phyloP scores from a whole-genome alignment of 306 rosid genomes.

The Macrotyloma uniflorum region DNA sequence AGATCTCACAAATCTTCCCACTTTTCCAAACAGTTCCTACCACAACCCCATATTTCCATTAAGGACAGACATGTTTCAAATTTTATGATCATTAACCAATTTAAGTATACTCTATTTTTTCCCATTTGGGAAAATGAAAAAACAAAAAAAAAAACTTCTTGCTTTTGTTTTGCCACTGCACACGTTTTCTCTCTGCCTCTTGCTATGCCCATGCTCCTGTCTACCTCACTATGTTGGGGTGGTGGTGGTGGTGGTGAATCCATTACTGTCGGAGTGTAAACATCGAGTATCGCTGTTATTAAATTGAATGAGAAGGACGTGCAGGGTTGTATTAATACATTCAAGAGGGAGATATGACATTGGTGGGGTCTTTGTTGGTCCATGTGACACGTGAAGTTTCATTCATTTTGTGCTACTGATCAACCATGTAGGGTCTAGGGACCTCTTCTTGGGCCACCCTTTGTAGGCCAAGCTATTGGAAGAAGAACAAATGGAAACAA shows the following conservation, averaged over 20 bases:
- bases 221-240: conserved; percentile 46
- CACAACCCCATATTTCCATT: conserved; percentile 61
- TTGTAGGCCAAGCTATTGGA: conserved; percentile 47
- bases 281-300: conserved; percentile 60
- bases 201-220: conserved; percentile 43
- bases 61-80: conserved; percentile 49
- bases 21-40: conserved; percentile 78
- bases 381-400: conserved; percentile 76
- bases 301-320: conserved; percentile 67
- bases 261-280: conserved; percentile 56
- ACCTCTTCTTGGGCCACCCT: conserved; percentile 55
- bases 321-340: conserved; percentile 47
- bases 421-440: conserved; percentile 47
- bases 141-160: neutral
- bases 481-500: conserved; percentile 40
- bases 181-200: conserved; percentile 41
- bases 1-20: conserved; percentile 81
- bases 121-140: conserved; percentile 44
- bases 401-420: conserved; percentile 49
- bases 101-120: conserved; percentile 48
- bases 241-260: conserved; percentile 38
- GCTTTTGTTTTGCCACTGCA: conserved; percentile 40
- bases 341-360: conserved; percentile 46
- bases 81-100: conserved; percentile 41
- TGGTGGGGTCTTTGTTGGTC: conserved; percentile 70